Conservation (phyloP, 2,329 filamentous ascomycete genomes). For the Verticillium albo-atrum region DNA sequence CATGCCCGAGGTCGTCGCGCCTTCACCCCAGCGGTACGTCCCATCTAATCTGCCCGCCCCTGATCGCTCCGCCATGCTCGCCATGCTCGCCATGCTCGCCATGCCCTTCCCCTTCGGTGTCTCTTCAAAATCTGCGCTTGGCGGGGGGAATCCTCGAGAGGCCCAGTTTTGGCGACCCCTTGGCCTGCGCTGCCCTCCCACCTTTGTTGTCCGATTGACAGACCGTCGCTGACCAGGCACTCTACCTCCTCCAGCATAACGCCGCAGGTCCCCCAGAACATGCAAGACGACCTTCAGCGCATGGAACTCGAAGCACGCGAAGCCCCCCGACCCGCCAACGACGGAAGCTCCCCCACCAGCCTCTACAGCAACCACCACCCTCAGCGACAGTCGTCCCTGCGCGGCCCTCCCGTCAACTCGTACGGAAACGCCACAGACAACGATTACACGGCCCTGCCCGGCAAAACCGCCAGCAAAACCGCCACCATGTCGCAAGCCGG, state of each 20-base stretch:
- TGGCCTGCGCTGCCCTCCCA: background rate
- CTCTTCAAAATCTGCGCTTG: background rate
- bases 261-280: constrained; percentile 93
- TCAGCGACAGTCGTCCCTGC: constrained; percentile 31
- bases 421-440: constrained; percentile 20
- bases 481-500: constrained; percentile 37
- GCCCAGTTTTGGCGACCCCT: background rate
- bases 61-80: constrained; percentile 1
- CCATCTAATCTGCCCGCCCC: background rate
- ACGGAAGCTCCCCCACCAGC: constrained; percentile 19
- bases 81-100: constrained; percentile 4
- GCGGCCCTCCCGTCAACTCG: constrained; percentile 4
- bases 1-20: constrained; percentile 56
- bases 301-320: constrained; percentile 76
- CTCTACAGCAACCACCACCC: constrained; percentile 23
- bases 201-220: background rate
- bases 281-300: constrained; percentile 89
- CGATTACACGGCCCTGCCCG: constrained; percentile 20
- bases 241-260: constrained; percentile 61
- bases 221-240: background rate
- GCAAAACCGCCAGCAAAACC: constrained; percentile 24
- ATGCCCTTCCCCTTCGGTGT: constrained; percentile 4
- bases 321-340: constrained; percentile 31
- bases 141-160: background rate
- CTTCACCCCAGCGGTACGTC: constrained; percentile 50